These are phyloP conservation scores for Nicotiana otophora DNA, from an alignment of 257 asterid genomes.

Conservation along the genomic window DNA sequence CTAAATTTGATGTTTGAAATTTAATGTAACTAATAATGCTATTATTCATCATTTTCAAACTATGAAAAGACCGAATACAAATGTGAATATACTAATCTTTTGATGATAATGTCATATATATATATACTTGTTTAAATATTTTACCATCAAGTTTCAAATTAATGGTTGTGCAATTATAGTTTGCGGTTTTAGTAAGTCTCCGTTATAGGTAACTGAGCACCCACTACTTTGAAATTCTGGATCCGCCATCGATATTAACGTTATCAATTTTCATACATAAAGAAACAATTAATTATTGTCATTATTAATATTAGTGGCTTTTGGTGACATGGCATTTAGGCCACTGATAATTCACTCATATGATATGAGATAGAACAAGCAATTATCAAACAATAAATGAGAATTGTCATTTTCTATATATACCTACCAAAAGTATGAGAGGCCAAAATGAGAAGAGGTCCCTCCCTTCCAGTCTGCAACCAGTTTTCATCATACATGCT, in stretches of 20 bases:
- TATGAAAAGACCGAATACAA: no score
- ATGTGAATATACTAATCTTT: no score
- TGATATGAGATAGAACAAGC: neutral
- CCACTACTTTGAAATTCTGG: no score
- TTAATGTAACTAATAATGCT: no score
- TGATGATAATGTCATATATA: no score
- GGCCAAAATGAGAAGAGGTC: constrained; percentile 20
- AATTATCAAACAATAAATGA: neutral
- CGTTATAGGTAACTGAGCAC: no score
- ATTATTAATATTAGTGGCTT: neutral
- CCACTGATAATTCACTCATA: neutral
- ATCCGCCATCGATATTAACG: neutral
- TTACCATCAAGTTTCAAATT: no score
- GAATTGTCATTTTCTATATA: constrained; percentile 8
- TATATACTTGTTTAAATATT: no score
- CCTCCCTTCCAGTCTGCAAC: constrained; percentile 5
- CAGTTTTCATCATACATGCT: neutral
- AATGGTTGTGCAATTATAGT: no score
- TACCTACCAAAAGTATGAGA: constrained; percentile 18
- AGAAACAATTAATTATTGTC: neutral
- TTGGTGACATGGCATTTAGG: neutral
- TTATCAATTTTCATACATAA: neutral
- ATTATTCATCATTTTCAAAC: no score
- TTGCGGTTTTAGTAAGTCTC: no score
- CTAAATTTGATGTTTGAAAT: no score